These are phyloP conservation scores for Oidiodendron maius DNA, from an alignment of 495 filamentous ascomycete genomes.

Conservation along the genomic window DNA sequence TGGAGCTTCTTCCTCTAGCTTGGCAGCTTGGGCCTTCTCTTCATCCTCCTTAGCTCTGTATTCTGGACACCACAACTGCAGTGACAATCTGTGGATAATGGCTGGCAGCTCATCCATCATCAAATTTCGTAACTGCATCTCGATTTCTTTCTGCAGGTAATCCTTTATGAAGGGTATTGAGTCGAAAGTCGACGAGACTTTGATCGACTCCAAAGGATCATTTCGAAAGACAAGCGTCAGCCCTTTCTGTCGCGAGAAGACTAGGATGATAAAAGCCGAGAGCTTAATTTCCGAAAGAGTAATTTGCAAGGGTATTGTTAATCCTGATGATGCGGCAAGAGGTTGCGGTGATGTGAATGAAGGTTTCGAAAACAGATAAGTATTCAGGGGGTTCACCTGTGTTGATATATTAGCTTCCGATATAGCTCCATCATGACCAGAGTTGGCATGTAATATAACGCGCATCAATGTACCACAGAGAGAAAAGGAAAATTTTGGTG, in stretches of 20 bases:
- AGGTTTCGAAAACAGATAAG: conserved; percentile 85
- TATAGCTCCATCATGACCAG: conserved; percentile 7
- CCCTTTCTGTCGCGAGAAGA: conserved; percentile 95
- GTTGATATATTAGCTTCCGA: conserved; percentile 42
- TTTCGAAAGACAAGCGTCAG: conserved; percentile 95
- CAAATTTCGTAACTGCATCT: conserved; percentile 82
- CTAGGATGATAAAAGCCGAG: conserved; percentile 95
- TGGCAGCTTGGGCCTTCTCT: conserved; percentile 23
- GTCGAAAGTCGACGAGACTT: conserved; percentile 97
- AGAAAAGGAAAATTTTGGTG: conserved; percentile 1
- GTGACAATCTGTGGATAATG: conserved; percentile 88
- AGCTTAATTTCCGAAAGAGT: conserved; percentile 93
- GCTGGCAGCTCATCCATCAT: conserved; percentile 98
- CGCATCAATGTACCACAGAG: conserved; percentile 11
- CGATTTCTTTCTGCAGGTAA: conserved; percentile 94
- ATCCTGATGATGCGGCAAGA: conserved; percentile 83
- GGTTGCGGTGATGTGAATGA: conserved; percentile 88
- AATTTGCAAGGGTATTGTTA: conserved; percentile 95
- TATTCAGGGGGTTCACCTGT: conserved; percentile 92
- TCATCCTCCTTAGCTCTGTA: conserved; percentile 60
- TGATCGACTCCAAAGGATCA: conserved; percentile 94
- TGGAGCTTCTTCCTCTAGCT: conserved; percentile 22
- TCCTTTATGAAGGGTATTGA: conserved; percentile 97
- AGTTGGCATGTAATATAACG: background rate
- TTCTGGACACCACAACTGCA: conserved; percentile 86